Evolutionary conservation across 495 filamentous ascomycete genomes (phyloP).

Genomic region (Astrothelium macrocarpum): DNA sequence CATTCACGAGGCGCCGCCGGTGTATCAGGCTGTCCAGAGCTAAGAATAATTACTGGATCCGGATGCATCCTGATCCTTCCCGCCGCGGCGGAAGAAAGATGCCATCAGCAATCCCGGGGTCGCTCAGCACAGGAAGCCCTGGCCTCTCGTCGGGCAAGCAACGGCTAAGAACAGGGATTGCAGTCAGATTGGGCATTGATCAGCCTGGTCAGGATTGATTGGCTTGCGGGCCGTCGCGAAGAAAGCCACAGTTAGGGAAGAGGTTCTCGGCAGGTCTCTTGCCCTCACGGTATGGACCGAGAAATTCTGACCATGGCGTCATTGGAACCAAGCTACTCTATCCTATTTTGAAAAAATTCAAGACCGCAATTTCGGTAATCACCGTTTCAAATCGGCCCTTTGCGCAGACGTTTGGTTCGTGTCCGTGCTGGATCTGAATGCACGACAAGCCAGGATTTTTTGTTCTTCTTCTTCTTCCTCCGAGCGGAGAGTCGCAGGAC

Average conservation of each 20-base stretch:
- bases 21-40: neutral
- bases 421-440: neutral
- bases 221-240: constrained; percentile 7
- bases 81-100: neutral
- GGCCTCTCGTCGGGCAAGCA: neutral
- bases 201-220: constrained; percentile 2
- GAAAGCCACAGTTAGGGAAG: constrained; percentile 1
- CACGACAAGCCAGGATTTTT: neutral
- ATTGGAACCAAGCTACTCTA: neutral
- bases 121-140: neutral
- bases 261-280: constrained; percentile 3
- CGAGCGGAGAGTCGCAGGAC: neutral
- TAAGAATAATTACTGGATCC: neutral
- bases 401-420: neutral
- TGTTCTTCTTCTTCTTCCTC: neutral
- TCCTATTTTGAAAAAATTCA: neutral
- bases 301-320: neutral
- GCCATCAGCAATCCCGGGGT: neutral
- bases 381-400: neutral
- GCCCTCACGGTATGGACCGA: neutral
- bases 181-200: constrained; percentile 3
- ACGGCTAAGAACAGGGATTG: neutral
- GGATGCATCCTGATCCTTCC: neutral
- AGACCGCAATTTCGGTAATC: neutral
- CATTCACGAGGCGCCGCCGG: neutral